A percentile compares a stretch with the other conserved stretches of the same genome.
Evolutionary conservation across 2,329 filamentous ascomycete genomes (phyloP).

Genomic region (Diaporthe vexans): DNA sequence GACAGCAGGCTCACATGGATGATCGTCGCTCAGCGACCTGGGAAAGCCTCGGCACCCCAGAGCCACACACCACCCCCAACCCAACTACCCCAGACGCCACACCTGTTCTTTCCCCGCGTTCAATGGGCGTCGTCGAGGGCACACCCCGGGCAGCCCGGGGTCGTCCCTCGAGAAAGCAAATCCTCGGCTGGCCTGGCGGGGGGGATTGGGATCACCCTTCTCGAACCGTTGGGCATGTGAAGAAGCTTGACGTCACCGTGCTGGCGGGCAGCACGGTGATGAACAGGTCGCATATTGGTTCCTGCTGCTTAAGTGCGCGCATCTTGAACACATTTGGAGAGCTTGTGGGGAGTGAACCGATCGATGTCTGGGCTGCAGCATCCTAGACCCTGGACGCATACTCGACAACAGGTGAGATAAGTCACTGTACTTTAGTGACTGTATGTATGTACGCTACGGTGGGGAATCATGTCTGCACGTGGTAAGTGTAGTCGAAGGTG

Average conservation of each 20-base stretch:
- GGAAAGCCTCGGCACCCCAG: constrained; percentile 14
- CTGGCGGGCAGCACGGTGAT: not conserved
- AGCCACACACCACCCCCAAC: not conserved
- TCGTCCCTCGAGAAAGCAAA: constrained; percentile 7
- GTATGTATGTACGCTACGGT: not conserved
- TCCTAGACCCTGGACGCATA: constrained; percentile 12
- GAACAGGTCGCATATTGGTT: not conserved
- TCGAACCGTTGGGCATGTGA: constrained; percentile 20
- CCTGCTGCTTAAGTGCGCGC: not conserved
- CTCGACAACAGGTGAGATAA: not conserved
- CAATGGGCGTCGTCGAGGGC: too few relatives aligned
- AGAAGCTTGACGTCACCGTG: constrained; percentile 17
- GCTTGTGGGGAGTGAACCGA: too few relatives aligned
- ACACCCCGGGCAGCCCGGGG: not conserved
- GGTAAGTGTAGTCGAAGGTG: not conserved
- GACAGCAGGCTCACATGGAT: constrained; percentile 18
- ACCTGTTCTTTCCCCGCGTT: constrained; percentile 25
- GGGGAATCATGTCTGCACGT: not conserved
- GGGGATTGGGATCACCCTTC: not conserved
- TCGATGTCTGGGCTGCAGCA: constrained; percentile 1
- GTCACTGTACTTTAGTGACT: not conserved
- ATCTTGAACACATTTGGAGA: not conserved
- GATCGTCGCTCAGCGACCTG: not conserved
- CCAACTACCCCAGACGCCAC: constrained; percentile 28
- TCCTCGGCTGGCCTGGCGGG: not conserved